A percentile compares a stretch with the other conserved stretches of the same genome.
These are phyloP conservation scores for Didymella exigua DNA, from an alignment of 2,329 filamentous ascomycete genomes.

Conservation along the genomic window DNA sequence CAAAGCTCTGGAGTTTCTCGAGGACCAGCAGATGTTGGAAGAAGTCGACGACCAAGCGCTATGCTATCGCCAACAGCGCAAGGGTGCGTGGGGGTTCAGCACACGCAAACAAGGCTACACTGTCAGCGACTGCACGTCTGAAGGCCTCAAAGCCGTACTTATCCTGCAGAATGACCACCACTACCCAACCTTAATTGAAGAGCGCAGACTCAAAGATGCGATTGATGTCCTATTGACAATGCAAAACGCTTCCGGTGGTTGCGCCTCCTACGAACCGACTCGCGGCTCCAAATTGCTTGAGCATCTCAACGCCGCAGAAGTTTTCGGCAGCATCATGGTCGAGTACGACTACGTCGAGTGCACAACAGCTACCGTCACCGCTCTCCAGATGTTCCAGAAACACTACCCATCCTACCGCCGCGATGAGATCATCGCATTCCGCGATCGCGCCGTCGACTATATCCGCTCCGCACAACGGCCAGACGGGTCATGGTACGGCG, in stretches of 20 bases:
- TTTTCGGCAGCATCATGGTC: constrained; percentile 97
- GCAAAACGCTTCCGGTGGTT: constrained; percentile 85
- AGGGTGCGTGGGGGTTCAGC: constrained; percentile 96
- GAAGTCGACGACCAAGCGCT: constrained; percentile 76
- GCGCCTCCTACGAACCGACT: constrained; percentile 86
- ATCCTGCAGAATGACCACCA: constrained; percentile 75
- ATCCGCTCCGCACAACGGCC: constrained; percentile 78
- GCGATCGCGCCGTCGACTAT: constrained; percentile 75
- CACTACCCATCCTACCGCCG: constrained; percentile 81
- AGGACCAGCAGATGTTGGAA: constrained; percentile 87
- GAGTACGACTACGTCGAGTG: constrained; percentile 99
- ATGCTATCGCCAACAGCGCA: constrained; percentile 88
- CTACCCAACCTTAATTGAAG: constrained; percentile 75
- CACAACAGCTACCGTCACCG: constrained; percentile 92
- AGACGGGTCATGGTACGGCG: constrained; percentile 97
- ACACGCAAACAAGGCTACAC: constrained; percentile 91
- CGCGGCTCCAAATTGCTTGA: constrained; percentile 81
- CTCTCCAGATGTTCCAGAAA: constrained; percentile 78
- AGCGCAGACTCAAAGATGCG: constrained; percentile 81
- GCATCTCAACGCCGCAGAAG: constrained; percentile 90
- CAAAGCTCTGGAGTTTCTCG: constrained; percentile 83
- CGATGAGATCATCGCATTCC: constrained; percentile 74
- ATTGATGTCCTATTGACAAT: constrained; percentile 90
- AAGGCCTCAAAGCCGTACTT: constrained; percentile 85
- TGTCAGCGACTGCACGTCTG: constrained; percentile 92